These are phyloP conservation scores for Sphagnum contortum DNA, from an alignment of 225 moss, liverwort and hornwort genomes.

Conservation along the genomic window DNA sequence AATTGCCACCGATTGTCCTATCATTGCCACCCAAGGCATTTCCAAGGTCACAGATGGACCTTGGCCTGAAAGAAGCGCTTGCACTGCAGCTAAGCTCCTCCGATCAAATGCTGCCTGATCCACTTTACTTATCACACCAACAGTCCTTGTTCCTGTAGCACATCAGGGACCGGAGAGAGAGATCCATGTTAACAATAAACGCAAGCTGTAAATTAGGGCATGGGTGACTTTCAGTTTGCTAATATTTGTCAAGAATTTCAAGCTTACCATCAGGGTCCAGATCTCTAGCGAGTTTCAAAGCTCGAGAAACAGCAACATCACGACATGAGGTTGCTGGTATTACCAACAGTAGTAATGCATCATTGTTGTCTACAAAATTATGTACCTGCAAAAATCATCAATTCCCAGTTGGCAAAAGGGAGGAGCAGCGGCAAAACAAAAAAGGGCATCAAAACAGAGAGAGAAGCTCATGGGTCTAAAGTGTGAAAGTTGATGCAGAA, in stretches of 20 bases:
- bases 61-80: slow-evolving; percentile 95
- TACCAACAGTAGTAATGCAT: slow-evolving; percentile 78
- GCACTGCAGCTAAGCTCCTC: slow-evolving; percentile 92
- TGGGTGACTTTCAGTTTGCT: no score
- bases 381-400: slow-evolving; percentile 49
- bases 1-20: slow-evolving; percentile 96
- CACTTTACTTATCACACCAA: slow-evolving; percentile 98
- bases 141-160: slow-evolving; percentile 75
- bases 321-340: slow-evolving; percentile 86
- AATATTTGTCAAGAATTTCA: neutral
- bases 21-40: slow-evolving; percentile 93
- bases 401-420: no score
- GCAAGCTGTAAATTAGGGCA: no score
- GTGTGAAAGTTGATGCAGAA: no score
- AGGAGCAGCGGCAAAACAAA: no score
- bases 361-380: slow-evolving; percentile 78
- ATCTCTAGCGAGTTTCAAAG: slow-evolving; percentile 91
- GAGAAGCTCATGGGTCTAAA: no score
- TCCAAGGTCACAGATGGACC: slow-evolving; percentile 80
- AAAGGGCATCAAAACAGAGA: no score
- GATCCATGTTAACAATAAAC: no score
- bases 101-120: slow-evolving; percentile 93
- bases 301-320: slow-evolving; percentile 80
- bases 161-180: no score
- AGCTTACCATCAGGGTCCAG: slow-evolving; percentile 78